Base-by-base conservation (phyloP, 345 rosid genomes). In the Carallia pectinifolia region DNA sequence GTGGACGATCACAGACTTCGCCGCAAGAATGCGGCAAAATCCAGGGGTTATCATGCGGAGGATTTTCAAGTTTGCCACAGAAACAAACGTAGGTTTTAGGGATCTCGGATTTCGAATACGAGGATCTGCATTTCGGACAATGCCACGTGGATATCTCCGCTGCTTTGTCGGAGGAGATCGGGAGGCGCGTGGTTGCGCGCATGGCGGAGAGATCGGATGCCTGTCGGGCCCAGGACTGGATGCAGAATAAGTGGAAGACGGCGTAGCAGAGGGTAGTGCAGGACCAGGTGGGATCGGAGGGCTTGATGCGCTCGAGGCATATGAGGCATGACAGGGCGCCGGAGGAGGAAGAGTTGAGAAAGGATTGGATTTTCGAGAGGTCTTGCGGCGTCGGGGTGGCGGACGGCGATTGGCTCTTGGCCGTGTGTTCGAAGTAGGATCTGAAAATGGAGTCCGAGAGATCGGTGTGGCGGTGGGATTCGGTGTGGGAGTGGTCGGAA, bases 201-300 rank as follows among this genome's bases (percentile, higher is more conserved):
- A 86, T 83, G 18, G 97, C 86, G 56, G 91, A 82, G 75, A 87
- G 86, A 59, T 86, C 90, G 54, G 83, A 80, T 65, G 95, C 76
- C 53, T 91, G 98, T 68, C 93, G 92, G 23, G 97, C 92, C 98
- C 96, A 90, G 67, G 91, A 89, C 29, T 91, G 97, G 82, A 94
- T 90, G 66, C 99, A 91, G 78, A 81, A 52, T 69, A 94, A 93
- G 80, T 91, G 97, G 78, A 91, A 90, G 58, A 92, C 82, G 27
- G 86, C 86, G 88, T 80, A 88, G 83, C 97, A 91, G 56, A 85
- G 79, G 58, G 90, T 82, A 68, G 86, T 79, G 76, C 97, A 95
- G 66, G 94, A 89, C 97, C 97, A 95, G 19, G 96, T 86, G 4
- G 96, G 96, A 66, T 95, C 93, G 40, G 96, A 82, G 62, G 81